Evolutionary conservation across 495 filamentous ascomycete species (phyloP).

Genomic region (Oleoguttula mirabilis): DNA sequence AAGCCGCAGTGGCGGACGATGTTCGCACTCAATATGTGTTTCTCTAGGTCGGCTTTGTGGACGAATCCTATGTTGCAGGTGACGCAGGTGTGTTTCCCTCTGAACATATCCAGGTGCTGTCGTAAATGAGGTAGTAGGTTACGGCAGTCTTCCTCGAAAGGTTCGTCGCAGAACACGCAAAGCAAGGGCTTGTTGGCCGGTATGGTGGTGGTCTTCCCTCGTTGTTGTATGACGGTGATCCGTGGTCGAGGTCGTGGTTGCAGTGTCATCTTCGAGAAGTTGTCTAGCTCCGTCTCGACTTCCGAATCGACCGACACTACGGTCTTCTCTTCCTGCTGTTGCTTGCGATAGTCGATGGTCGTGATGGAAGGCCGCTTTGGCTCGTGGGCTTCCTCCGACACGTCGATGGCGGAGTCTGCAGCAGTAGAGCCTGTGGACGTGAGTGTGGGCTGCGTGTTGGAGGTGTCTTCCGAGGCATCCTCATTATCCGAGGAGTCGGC

Average conservation of each 20-base stretch:
- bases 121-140: conserved; percentile 3
- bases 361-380: conserved; percentile 6
- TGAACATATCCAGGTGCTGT: conserved; percentile 2
- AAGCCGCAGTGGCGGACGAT: conserved; percentile 5
- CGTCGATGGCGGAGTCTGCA: conserved; percentile 6
- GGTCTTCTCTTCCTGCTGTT: background rate
- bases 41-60: conserved; percentile 5
- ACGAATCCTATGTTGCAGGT: conserved; percentile 7
- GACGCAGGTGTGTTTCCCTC: background rate
- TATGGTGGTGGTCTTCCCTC: background rate
- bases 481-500: conserved; percentile 2
- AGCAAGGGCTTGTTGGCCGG: background rate
- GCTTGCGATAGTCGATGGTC: conserved; percentile 7
- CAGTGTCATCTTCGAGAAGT: background rate
- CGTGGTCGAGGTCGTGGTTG: background rate
- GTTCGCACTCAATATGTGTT: conserved; percentile 2
- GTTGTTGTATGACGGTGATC: conserved; percentile 4
- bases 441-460: background rate
- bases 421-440: background rate
- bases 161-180: conserved; percentile 9
- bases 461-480: background rate
- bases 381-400: conserved; percentile 8
- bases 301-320: background rate
- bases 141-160: conserved; percentile 2
- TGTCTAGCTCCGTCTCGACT: too few relatives aligned